Conservation (phyloP, 331 rosid genomes). For the Pyrus hybrid region DNA sequence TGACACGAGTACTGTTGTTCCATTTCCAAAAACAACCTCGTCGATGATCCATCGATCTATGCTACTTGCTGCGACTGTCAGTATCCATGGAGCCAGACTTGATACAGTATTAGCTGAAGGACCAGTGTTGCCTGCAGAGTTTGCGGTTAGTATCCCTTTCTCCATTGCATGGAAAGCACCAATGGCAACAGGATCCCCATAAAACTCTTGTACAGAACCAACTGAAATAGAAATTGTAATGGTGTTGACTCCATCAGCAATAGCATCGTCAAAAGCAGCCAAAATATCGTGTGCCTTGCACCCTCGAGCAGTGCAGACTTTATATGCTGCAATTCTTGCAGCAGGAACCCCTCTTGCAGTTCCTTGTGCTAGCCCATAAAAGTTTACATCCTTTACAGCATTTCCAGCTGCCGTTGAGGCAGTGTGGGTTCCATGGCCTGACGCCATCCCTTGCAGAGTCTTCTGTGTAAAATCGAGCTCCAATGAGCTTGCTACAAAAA, state of each 20-base stretch:
- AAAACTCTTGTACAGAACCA: rapidly evolving
- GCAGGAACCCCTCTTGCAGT: conserved; percentile 38
- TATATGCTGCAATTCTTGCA: conserved; percentile 19
- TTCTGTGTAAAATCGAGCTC: too few relatives aligned
- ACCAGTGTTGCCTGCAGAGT: conserved; percentile 30
- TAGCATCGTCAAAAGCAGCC: conserved; percentile 31
- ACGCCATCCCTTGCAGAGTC: too few relatives aligned
- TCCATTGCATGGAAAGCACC: conserved; percentile 44
- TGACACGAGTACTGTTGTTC: too few relatives aligned
- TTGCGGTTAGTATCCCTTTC: conserved; percentile 23
- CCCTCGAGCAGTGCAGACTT: neutral
- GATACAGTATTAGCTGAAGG: rapidly evolving
- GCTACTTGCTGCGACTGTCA: conserved; percentile 20
- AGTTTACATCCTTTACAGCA: neutral
- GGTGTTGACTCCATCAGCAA: conserved; percentile 33
- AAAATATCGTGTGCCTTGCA: conserved; percentile 4
- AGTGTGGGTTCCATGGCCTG: too few relatives aligned
- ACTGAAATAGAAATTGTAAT: conserved; percentile 7
- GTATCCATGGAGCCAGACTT: conserved; percentile 29
- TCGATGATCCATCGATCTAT: conserved; percentile 12
- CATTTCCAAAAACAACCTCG: conserved; percentile 28
- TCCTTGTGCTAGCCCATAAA: conserved; percentile 22
- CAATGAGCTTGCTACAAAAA: neutral
- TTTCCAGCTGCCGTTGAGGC: conserved; percentile 1
- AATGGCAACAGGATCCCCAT: conserved; percentile 8